A percentile compares a stretch with the other conserved stretches of the same genome.
Evolutionary conservation across 345 rosid genomes (phyloP).

Genomic region (Abelmoschus esculentus): DNA sequence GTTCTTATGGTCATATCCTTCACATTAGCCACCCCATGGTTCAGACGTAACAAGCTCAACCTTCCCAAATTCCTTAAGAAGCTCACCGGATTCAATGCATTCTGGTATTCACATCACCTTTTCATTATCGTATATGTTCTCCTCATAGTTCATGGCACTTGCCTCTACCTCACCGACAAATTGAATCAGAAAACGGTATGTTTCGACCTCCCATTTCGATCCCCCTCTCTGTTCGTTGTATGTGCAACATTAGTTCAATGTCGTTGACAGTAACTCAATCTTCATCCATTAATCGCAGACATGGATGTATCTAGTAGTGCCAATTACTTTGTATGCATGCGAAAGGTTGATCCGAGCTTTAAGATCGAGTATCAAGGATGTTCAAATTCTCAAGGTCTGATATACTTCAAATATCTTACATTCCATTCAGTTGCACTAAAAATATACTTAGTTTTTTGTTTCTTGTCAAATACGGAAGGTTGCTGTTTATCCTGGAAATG

Average conservation of each 20-base stretch:
- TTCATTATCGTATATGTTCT: conserved; percentile 70
- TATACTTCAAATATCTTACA: not conserved
- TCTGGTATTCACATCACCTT: conserved; percentile 86
- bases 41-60: conserved; percentile 67
- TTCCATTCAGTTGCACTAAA: not conserved
- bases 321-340: conserved; percentile 50
- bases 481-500: conserved; percentile 84
- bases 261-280: not conserved
- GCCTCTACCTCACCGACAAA: conserved; percentile 55
- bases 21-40: conserved; percentile 83
- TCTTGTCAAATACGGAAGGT: conserved; percentile 28
- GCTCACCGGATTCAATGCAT: conserved; percentile 81
- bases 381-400: conserved; percentile 59
- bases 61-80: conserved; percentile 58
- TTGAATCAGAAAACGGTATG: conserved; percentile 81
- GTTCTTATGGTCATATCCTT: conserved; percentile 70
- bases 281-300: conserved; percentile 34
- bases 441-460: not conserved
- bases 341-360: conserved; percentile 64
- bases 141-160: conserved; percentile 67
- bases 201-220: not conserved
- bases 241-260: not conserved
- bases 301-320: conserved; percentile 87
- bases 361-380: conserved; percentile 76
- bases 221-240: not conserved